A percentile compares a stretch with the other conserved stretches of the same genome.
Evolutionary conservation across 2,329 filamentous ascomycete species (phyloP).

Genomic region (Fusarium coicis): DNA sequence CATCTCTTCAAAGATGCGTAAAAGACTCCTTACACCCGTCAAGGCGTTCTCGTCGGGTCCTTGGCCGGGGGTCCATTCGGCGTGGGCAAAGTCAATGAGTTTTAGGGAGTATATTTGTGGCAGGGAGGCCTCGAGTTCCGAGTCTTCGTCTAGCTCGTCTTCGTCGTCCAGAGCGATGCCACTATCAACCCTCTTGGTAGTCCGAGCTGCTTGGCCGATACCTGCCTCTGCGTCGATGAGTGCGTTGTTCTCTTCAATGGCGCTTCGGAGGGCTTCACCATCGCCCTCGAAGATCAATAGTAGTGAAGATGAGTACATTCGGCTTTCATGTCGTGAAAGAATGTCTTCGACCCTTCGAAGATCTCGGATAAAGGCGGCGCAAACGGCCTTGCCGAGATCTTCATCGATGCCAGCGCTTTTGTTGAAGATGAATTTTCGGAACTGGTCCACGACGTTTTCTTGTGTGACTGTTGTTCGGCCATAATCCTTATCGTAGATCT

Average conservation of each 20-base stretch:
- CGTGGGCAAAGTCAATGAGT: slow-evolving; percentile 97
- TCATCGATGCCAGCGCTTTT: slow-evolving; percentile 66
- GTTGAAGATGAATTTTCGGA: slow-evolving; percentile 69
- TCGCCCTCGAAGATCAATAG: slow-evolving; percentile 74
- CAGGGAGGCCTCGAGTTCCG: slow-evolving; percentile 55
- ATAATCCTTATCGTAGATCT: slow-evolving; percentile 72
- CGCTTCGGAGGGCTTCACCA: slow-evolving; percentile 62
- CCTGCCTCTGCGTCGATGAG: slow-evolving; percentile 64
- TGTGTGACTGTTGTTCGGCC: slow-evolving; percentile 64
- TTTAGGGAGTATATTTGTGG: slow-evolving; percentile 82
- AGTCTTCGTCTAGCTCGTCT: slow-evolving; percentile 60
- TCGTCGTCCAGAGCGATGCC: slow-evolving; percentile 63
- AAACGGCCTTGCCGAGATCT: slow-evolving; percentile 66
- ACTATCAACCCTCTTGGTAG: slow-evolving; percentile 63
- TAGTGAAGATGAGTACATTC: slow-evolving; percentile 72
- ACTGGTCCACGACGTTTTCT: slow-evolving; percentile 64
- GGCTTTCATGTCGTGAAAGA: slow-evolving; percentile 65
- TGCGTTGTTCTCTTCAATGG: slow-evolving; percentile 65
- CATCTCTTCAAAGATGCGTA: slow-evolving; percentile 76
- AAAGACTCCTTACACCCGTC: slow-evolving; percentile 76
- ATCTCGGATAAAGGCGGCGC: slow-evolving; percentile 64
- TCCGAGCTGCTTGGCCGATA: slow-evolving; percentile 45
- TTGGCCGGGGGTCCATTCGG: slow-evolving; percentile 80
- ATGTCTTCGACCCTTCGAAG: slow-evolving; percentile 64
- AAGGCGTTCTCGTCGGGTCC: slow-evolving; percentile 89